phyloP scores from a whole-genome alignment of 2,329 filamentous ascomycete species.

The Clonostachys solani region DNA sequence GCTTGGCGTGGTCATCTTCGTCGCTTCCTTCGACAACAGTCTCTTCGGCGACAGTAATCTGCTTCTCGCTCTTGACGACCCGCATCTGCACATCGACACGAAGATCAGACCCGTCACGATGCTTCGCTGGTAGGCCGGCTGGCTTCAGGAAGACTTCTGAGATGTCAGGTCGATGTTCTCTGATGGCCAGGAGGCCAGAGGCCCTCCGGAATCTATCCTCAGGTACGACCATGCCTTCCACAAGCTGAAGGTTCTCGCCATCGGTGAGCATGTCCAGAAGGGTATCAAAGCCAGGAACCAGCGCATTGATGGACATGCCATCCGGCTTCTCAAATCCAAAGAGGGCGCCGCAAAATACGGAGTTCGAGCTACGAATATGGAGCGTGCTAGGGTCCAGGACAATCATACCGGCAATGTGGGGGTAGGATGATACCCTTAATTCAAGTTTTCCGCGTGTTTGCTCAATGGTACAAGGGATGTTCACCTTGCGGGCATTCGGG shows the following conservation, averaged over 20 bases:
- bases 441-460: slow-evolving; percentile 65
- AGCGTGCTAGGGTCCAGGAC: slow-evolving; percentile 79
- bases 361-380: slow-evolving; percentile 86
- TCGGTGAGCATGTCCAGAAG: slow-evolving; percentile 78
- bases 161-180: slow-evolving; percentile 77
- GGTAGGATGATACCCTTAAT: slow-evolving; percentile 87
- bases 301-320: slow-evolving; percentile 70
- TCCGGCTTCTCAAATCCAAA: slow-evolving; percentile 87
- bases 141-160: slow-evolving; percentile 77
- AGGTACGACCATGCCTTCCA: slow-evolving; percentile 94
- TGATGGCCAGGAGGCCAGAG: slow-evolving; percentile 75
- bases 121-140: slow-evolving; percentile 77
- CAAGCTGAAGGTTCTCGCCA: slow-evolving; percentile 77
- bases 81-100: slow-evolving; percentile 96
- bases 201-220: slow-evolving; percentile 94
- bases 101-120: slow-evolving; percentile 87
- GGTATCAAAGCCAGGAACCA: slow-evolving; percentile 85
- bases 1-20: slow-evolving; percentile 40
- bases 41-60: slow-evolving; percentile 54
- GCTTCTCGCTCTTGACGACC: slow-evolving; percentile 84
- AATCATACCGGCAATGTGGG: slow-evolving; percentile 95
- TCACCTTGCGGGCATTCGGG: slow-evolving; percentile 69
- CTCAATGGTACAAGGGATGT: slow-evolving; percentile 80
- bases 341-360: slow-evolving; percentile 86
- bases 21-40: slow-evolving; percentile 60